Base-by-base conservation (phyloP, 352 stramenopile species). In the Aphanomyces euteiches region DNA sequence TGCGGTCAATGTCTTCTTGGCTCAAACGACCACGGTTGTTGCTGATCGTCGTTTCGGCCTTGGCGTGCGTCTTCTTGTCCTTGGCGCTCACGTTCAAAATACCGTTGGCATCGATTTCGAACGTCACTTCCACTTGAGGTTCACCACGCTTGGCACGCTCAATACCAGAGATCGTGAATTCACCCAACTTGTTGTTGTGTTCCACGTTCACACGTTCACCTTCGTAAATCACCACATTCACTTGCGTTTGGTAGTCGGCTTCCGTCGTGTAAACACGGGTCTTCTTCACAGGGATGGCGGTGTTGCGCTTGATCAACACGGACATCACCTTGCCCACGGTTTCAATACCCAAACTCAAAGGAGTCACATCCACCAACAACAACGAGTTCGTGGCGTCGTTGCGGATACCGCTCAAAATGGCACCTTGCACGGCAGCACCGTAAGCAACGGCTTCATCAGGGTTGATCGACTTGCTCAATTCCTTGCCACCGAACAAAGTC, bases 131-230 rank as follows among this genome's bases (percentile, higher is more conserved):
- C 15, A 96, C 83, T 77, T 97, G 93, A n/a, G 90, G 88, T 77
- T 96, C 89, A 39, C 91, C 90, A 39, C 87, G 88, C 69, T 91
- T 89, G 53, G 86, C 88, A 57, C 85, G 82, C 77, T 96, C 79
- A 10, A 98, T 73, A 65, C 90, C 90, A 3, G 78, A 90, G 68
- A 98, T 96, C 72, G 88, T 90, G 74, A 98, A 98, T 63, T 93
- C 84, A 65, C 90, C 92, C 45, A 98, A 79, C 78, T 96, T 96
- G 81, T 98, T 96, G 87, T 97, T 97, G 57, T 81, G 87, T 70
- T 95, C 86, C 7, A 96, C 88, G 71, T 80, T 89, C 4, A 85
- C 85, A 45, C 90, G 82, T 72, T 97, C 91, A 47, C 91, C 91
- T 78, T 93, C 88, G 77, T 90, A 95, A 39, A 95, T 88, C 63